These are phyloP conservation scores for Metarhizium guizhouense DNA, from an alignment of 2,329 filamentous ascomycete genomes.

Conservation along the genomic window DNA sequence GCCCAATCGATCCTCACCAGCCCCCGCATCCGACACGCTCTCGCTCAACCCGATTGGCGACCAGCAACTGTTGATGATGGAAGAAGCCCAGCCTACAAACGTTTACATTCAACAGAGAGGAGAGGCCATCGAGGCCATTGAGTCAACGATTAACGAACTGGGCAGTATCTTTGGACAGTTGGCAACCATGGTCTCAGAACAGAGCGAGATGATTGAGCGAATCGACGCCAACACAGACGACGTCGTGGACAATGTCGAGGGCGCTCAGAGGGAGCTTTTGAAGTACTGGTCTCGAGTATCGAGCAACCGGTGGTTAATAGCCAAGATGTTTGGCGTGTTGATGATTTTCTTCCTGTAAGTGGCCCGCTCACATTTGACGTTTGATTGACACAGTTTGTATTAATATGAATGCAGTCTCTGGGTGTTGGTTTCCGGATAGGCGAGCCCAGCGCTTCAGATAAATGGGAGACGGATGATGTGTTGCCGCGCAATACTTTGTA, in stretches of 20 bases:
- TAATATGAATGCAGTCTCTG: conserved; percentile 21
- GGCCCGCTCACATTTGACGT: neutral
- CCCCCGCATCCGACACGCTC: conserved; percentile 64
- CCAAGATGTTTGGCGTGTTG: conserved; percentile 69
- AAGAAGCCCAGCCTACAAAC: conserved; percentile 84
- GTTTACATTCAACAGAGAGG: conserved; percentile 88
- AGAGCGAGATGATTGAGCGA: conserved; percentile 94
- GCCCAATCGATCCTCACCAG: conserved; percentile 56
- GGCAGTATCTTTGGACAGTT: conserved; percentile 88
- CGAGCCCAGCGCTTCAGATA: neutral
- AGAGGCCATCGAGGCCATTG: conserved; percentile 93
- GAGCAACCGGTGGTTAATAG: conserved; percentile 90
- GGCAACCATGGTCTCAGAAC: conserved; percentile 93
- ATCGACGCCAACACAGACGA: conserved; percentile 98
- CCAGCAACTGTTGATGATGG: conserved; percentile 81
- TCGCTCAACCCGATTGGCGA: conserved; percentile 74
- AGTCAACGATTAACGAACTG: conserved; percentile 87
- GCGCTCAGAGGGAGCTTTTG: conserved; percentile 86
- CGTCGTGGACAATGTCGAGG: conserved; percentile 96
- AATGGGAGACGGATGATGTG: neutral
- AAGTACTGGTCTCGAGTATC: conserved; percentile 96
- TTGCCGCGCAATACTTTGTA: neutral
- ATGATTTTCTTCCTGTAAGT: conserved; percentile 82
- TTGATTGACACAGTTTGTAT: neutral
- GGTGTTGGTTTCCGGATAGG: conserved; percentile 30